phyloP scores from a whole-genome alignment of 202 grass and related monocot species.

The Zizania palustris region DNA sequence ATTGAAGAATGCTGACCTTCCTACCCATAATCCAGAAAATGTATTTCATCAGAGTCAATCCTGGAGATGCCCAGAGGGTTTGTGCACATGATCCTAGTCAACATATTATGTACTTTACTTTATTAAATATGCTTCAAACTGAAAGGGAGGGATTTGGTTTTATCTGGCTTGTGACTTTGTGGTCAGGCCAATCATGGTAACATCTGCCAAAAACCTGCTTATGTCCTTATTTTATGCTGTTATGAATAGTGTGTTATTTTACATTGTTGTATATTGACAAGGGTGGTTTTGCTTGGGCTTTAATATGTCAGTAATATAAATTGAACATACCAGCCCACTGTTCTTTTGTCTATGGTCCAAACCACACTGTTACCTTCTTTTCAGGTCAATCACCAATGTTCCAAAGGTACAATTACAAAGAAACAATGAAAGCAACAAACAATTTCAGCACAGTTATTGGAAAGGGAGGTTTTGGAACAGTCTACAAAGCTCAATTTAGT shows the following conservation, averaged over 20 bases:
- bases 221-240: background rate
- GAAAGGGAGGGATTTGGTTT: background rate
- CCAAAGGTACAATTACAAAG: conserved; percentile 77
- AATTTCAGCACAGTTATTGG: conserved; percentile 88
- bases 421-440: conserved; percentile 72
- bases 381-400: conserved; percentile 93
- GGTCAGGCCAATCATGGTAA: background rate
- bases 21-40: conserved; percentile 58
- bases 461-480: conserved; percentile 98
- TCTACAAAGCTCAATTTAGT: conserved; percentile 79
- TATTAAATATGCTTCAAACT: conserved; percentile 32
- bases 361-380: conserved; percentile 32
- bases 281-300: conserved; percentile 17
- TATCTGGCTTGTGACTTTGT: background rate
- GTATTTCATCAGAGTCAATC: conserved; percentile 58
- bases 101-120: background rate
- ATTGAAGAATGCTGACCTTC: conserved; percentile 58
- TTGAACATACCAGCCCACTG: background rate
- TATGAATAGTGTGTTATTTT: background rate
- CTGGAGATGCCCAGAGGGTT: conserved; percentile 80
- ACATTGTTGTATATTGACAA: background rate
- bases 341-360: conserved; percentile 10
- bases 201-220: conserved; percentile 1
- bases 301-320: background rate
- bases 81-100: conserved; percentile 34